Evolutionary conservation across 2,329 filamentous ascomycete species (phyloP), one percentile per base, ranked within the genome.

Genomic region (Alternaria arborescens): DNA sequence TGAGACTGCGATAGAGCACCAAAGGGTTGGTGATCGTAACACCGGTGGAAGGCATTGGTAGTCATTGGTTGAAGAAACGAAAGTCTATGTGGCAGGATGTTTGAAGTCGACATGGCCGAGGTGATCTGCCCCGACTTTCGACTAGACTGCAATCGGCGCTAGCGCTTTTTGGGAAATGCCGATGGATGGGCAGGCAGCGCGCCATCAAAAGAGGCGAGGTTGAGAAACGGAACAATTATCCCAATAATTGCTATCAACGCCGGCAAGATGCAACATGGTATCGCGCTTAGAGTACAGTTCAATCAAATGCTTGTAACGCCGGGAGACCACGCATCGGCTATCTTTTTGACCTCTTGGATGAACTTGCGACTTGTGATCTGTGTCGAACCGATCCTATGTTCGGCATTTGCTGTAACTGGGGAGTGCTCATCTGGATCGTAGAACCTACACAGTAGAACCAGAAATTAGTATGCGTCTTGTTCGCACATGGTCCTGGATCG

Each of bases 381-480:
- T 76, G 88, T 81, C 10, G 81, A 82, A 16, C 80, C 81, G 5
- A 83, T 78, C 43, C 77, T 75, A 41, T 79, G 71, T 43, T 82
- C 76, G 36, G 79, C 79, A 47, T 81, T 80, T 51, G 83, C 82
- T 47, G 78, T 77, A 36, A 82, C 86, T 50, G 90, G 91, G 64
- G 86, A 86, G 77, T 94, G 89, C 71, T 94, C 91, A 75, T 97
- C 93, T 10, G 94, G 94, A 47, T 91, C 89, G 78, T 94, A 98
- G 80, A 99, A 99, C 30, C 57, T 60, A 26, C 34, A 0, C 94
- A 94, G 73, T 98, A 97, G 79, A 97, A 91, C 67, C 43, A 97
- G 12, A n/a, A 22, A 26, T 61, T 12, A 61, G 43, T 30, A 26
- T 32, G 46, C 18, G 16, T 11, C 7, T 34, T 14, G 22, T n/a